These are phyloP conservation scores for Tolypocladium ophioglossoides DNA, from an alignment of 2,329 filamentous ascomycete species.

Conservation along the genomic window DNA sequence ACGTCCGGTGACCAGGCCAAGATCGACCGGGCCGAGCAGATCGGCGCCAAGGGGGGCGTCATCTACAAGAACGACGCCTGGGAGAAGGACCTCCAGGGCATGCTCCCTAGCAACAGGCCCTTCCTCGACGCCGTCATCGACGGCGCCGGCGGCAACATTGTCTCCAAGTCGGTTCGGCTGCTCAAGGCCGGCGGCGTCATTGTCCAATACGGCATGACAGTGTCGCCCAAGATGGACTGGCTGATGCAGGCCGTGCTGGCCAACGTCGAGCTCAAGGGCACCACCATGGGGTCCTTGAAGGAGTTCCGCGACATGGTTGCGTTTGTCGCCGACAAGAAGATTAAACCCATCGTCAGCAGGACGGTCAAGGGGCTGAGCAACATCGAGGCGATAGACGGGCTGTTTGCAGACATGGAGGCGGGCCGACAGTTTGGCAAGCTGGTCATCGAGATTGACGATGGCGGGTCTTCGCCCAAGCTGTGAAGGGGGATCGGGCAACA, in stretches of 20 bases:
- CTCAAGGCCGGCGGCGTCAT: slow-evolving; percentile 80
- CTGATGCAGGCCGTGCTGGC: slow-evolving; percentile 72
- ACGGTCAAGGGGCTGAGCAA: slow-evolving; percentile 65
- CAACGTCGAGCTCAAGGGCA: slow-evolving; percentile 78
- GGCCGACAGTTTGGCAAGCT: slow-evolving; percentile 88
- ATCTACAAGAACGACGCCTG: slow-evolving; percentile 69
- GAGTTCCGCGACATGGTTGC: slow-evolving; percentile 88
- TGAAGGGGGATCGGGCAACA: slow-evolving; percentile 12
- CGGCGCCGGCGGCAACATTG: slow-evolving; percentile 78
- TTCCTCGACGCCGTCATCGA: slow-evolving; percentile 79
- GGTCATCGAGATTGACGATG: slow-evolving; percentile 58
- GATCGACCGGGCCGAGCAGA: slow-evolving; percentile 55
- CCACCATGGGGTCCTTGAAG: slow-evolving; percentile 81
- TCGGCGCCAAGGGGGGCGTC: slow-evolving; percentile 78
- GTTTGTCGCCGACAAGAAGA: slow-evolving; percentile 64
- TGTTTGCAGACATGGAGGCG: slow-evolving; percentile 83
- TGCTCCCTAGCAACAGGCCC: slow-evolving; percentile 55
- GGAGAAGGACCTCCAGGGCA: slow-evolving; percentile 61
- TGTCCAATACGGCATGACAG: slow-evolving; percentile 83
- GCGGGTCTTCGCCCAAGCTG: slow-evolving; percentile 26
- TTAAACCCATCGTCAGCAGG: slow-evolving; percentile 68
- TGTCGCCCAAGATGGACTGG: slow-evolving; percentile 76
- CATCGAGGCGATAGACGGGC: slow-evolving; percentile 62
- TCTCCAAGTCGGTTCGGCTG: slow-evolving; percentile 55
- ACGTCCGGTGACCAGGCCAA: slow-evolving; percentile 67